These are phyloP conservation scores for Triticum aestivum DNA, from an alignment of 176 grass and related monocot species.

Conservation along the genomic window DNA sequence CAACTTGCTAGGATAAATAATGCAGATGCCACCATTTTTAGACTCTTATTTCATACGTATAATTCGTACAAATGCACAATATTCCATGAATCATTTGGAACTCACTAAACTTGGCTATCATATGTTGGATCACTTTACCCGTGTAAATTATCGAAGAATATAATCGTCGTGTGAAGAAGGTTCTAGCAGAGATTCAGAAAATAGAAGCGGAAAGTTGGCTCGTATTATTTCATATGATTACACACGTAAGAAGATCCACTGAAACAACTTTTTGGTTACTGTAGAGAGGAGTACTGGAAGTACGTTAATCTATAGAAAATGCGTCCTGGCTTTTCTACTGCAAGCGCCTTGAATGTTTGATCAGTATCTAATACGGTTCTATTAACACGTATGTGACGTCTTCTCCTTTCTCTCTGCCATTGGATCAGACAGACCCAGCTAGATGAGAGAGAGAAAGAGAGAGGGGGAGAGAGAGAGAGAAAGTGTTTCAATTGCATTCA, in stretches of 20 bases:
- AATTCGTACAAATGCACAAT: too few relatives aligned
- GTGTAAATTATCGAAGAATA: too few relatives aligned
- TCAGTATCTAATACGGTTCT: slow-evolving; percentile 1
- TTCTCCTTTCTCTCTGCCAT: background rate
- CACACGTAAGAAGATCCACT: background rate
- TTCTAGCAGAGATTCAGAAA: too few relatives aligned
- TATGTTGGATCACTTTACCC: too few relatives aligned
- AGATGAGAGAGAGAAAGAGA: background rate
- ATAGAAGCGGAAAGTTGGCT: background rate
- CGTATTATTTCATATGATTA: too few relatives aligned
- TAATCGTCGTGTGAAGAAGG: too few relatives aligned
- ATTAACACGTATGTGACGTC: slow-evolving; percentile 45
- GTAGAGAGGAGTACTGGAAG: background rate
- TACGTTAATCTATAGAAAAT: slow-evolving; percentile 30
- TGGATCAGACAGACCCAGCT: background rate
- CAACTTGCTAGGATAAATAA: too few relatives aligned
- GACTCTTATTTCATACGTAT: too few relatives aligned
- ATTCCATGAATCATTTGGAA: too few relatives aligned
- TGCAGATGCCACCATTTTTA: too few relatives aligned
- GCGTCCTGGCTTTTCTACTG: background rate
- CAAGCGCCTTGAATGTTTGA: slow-evolving; percentile 9
- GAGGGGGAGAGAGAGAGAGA: too few relatives aligned
- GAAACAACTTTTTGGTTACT: background rate
- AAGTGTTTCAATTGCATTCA: slow-evolving; percentile 9
- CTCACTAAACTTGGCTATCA: too few relatives aligned